phyloP scores from a whole-genome alignment of 352 stramenopile species.

The Aphanomyces stellatus region DNA sequence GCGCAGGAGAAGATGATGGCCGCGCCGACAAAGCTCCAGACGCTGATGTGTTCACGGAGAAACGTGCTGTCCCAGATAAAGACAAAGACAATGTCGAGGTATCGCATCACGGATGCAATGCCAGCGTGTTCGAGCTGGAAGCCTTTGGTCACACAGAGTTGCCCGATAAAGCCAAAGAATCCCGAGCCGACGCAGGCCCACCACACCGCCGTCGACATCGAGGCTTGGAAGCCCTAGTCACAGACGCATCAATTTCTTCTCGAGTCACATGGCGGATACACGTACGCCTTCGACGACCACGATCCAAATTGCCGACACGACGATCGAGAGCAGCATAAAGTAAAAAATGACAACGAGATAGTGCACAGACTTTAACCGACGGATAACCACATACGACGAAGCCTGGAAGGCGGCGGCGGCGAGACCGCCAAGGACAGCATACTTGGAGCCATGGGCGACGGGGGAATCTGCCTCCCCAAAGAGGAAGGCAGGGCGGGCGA shows the following conservation, averaged over 20 bases:
- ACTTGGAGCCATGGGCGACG: conserved; percentile 19
- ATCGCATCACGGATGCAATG: conserved; percentile 76
- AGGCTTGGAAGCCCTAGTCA: conserved; percentile 26
- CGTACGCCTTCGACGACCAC: not conserved
- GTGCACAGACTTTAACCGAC: conserved; percentile 34
- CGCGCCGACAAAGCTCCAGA: conserved; percentile 36
- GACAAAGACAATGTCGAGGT: conserved; percentile 74
- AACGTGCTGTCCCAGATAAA: conserved; percentile 73
- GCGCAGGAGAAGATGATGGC: conserved; percentile 40
- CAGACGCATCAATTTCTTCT: no score
- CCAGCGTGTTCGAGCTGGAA: conserved; percentile 77
- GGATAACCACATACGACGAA: conserved; percentile 60
- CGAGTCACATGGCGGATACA: no score
- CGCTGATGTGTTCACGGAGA: conserved; percentile 57
- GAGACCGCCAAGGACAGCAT: conserved; percentile 27
- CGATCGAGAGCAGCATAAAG: not conserved
- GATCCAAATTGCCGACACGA: not conserved
- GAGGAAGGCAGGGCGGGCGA: conserved; percentile 5
- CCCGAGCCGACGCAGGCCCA: conserved; percentile 37
- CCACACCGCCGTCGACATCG: conserved; percentile 34
- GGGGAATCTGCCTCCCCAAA: conserved; percentile 16
- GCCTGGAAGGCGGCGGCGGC: conserved; percentile 36
- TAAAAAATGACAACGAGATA: conserved; percentile 6
- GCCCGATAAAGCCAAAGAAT: conserved; percentile 57
- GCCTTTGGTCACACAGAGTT: conserved; percentile 63